A percentile compares a stretch with the other conserved stretches of the same genome.
Conservation (phyloP, 768 basidiomycete genomes). For the Lactifluus subvellereus region DNA sequence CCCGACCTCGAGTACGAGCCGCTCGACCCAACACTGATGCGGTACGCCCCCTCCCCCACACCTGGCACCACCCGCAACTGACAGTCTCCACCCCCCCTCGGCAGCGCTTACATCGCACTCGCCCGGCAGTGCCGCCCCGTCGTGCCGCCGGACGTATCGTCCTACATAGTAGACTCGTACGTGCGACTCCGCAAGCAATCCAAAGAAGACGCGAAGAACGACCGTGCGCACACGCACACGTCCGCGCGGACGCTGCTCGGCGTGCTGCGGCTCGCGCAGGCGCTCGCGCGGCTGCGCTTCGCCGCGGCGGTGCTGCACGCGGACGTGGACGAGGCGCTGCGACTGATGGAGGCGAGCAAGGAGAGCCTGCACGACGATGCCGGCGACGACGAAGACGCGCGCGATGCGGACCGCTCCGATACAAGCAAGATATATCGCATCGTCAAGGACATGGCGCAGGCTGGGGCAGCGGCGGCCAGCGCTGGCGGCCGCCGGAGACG, state of each 20-base stretch:
- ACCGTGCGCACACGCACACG: conserved; percentile 89
- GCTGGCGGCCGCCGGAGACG: conserved; percentile 39
- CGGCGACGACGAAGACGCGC: conserved; percentile 46
- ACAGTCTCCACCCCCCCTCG: background rate
- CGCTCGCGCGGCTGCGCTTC: conserved; percentile 87
- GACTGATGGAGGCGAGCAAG: conserved; percentile 96
- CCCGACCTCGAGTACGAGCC: conserved; percentile 81
- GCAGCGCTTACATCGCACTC: conserved; percentile 89
- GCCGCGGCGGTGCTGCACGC: conserved; percentile 70
- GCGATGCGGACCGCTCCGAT: conserved; percentile 69
- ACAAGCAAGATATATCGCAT: conserved; percentile 84
- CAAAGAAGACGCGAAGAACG: conserved; percentile 83
- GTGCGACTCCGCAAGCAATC: conserved; percentile 91
- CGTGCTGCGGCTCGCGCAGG: conserved; percentile 90
- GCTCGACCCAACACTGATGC: conserved; percentile 81
- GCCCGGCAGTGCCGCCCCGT: conserved; percentile 84
- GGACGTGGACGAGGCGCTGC: conserved; percentile 95
- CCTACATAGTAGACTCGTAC: conserved; percentile 91
- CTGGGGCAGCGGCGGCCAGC: conserved; percentile 33
- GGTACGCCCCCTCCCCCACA: conserved; percentile 41
- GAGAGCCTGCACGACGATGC: conserved; percentile 70
- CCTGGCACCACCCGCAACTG: conserved; percentile 6
- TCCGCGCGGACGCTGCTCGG: conserved; percentile 95
- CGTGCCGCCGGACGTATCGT: conserved; percentile 85
- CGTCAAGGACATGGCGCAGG: conserved; percentile 75